Evolutionary conservation across 2,329 filamentous ascomycete genomes (phyloP).

Genomic region (Tolypocladium pustulatum): DNA sequence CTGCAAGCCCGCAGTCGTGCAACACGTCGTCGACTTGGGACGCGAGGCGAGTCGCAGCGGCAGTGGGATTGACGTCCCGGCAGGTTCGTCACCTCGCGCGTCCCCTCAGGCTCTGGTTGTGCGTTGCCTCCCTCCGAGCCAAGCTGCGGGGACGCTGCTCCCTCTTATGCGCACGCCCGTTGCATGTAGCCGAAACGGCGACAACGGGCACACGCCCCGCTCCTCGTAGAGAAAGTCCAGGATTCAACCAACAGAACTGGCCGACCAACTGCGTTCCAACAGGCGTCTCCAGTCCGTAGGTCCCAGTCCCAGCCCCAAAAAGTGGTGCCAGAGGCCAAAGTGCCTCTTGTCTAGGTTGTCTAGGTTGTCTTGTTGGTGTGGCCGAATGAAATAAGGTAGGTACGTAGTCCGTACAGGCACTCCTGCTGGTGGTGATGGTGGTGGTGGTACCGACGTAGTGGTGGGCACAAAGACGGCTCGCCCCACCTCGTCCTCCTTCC

Average conservation of each 20-base stretch:
- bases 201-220: not conserved
- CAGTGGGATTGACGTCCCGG: not conserved
- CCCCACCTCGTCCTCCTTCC: not conserved
- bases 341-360: not conserved
- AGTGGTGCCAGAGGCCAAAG: not conserved
- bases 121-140: not conserved
- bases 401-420: not conserved
- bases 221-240: not conserved
- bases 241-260: not conserved
- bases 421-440: too few relatives aligned
- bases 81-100: too few relatives aligned
- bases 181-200: not conserved
- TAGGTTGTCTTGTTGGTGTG: not conserved
- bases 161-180: not conserved
- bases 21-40: not conserved
- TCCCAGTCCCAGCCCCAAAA: not conserved
- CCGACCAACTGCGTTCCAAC: not conserved
- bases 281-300: not conserved
- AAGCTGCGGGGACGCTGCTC: not conserved
- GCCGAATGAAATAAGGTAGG: not conserved
- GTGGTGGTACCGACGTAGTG: not conserved
- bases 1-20: not conserved
- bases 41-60: too few relatives aligned
- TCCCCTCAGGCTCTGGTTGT: not conserved
- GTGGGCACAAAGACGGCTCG: not conserved